These are phyloP conservation scores for Sisymbrium altissimum DNA, from an alignment of 345 rosid genomes.

Conservation along the genomic window DNA sequence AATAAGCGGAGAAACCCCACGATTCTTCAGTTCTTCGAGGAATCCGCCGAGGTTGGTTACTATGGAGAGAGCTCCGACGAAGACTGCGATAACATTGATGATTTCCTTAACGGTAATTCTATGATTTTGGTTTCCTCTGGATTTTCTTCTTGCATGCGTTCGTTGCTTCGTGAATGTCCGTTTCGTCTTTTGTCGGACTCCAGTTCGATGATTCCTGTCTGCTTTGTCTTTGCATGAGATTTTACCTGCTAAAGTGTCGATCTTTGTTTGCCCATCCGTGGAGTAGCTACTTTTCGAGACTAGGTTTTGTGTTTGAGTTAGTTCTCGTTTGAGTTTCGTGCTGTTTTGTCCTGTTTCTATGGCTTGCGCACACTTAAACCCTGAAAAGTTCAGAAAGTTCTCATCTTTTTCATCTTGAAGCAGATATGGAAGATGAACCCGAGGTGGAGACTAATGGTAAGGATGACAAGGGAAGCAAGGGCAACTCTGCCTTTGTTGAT, in stretches of 20 bases:
- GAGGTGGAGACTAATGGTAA: slow-evolving; percentile 41
- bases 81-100: slow-evolving; percentile 37
- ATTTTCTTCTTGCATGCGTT: slow-evolving; percentile 10
- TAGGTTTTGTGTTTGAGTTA: slow-evolving; percentile 20
- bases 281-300: background rate
- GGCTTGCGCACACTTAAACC: background rate
- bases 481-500: slow-evolving; percentile 39
- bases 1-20: slow-evolving; percentile 44
- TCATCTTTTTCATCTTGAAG: background rate
- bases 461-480: slow-evolving; percentile 39
- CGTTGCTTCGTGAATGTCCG: background rate
- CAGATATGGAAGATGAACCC: slow-evolving; percentile 54
- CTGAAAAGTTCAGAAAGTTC: background rate
- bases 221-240: background rate
- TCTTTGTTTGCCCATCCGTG: background rate
- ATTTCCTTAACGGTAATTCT: slow-evolving; percentile 38
- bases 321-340: background rate
- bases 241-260: background rate
- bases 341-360: background rate
- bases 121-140: background rate
- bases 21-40: slow-evolving; percentile 69
- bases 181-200: background rate
- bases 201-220: background rate
- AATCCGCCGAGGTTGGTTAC: slow-evolving; percentile 46
- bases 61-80: slow-evolving; percentile 43